Evolutionary conservation across 2,329 filamentous ascomycete genomes (phyloP), one percentile per base, ranked within the genome.

Genomic region (Fusarium sp.): DNA sequence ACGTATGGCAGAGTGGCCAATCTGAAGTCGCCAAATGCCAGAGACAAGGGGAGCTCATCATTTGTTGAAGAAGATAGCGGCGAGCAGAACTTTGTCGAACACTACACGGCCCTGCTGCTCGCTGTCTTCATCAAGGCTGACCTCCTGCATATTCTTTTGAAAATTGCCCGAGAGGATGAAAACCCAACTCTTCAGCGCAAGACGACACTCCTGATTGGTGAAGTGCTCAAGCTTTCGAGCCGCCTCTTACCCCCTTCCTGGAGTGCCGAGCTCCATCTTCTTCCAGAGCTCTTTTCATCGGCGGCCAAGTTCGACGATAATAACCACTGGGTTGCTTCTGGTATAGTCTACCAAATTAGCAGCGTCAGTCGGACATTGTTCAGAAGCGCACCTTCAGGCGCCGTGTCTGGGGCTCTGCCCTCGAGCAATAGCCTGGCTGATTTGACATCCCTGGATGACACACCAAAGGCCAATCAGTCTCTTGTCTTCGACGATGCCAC

Each of bases 341-440:
- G 95, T 9, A 97, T 97, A 20, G 94, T 99, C 14, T 99, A 98
- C 79, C 97, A 98, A 81, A 97, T 99, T 63, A 98, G 98, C 84
- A 98, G 96, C 80, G 95, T 99, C 75, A 99, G 96, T 81, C 91
- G 95, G 72, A 98, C 95, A 0, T 85, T 99, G 15, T 97, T 97
- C 80, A 90, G 95, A 66, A 97, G 94, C 57, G 90, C 90, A 7
- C 88, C 89, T 2, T 86, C 88, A 0, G 82, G 83, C 4, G 78
- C 79, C 2, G 72, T 81, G 37, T 82, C 85, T 8, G 80, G 82
- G 9, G 75, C 80, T 9, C 73, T 87, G 14, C 82, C 86, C 1
- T 84, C 84, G 7, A 85, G 82, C 65, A 85, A 85, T 69, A 86
- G 84, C 73, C 80, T 86, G 73, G 84, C 85, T 43, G 86, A 88